phyloP scores from a whole-genome alignment of 2,329 filamentous ascomycete genomes.

The Beauveria rudraprayagi region DNA sequence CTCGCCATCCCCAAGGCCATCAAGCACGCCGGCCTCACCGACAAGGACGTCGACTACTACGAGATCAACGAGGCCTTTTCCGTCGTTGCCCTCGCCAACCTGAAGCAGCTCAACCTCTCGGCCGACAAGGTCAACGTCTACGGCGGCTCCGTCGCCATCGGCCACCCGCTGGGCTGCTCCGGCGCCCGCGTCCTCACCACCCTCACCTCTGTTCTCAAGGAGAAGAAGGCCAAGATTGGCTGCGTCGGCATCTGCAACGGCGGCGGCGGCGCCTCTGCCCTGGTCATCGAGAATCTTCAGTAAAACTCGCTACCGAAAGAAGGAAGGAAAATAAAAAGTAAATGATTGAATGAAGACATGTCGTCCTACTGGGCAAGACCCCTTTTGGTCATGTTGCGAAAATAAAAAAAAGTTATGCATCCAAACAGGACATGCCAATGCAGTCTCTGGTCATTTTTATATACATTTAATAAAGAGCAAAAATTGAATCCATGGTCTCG shows the following conservation, averaged over 20 bases:
- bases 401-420: neutral
- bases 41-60: slow-evolving; percentile 78
- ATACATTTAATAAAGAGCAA: slow-evolving; percentile 7
- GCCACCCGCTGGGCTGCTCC: slow-evolving; percentile 88
- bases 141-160: slow-evolving; percentile 90
- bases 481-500: neutral
- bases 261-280: slow-evolving; percentile 86
- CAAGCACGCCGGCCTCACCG: slow-evolving; percentile 79
- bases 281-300: slow-evolving; percentile 75
- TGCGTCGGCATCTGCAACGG: slow-evolving; percentile 96
- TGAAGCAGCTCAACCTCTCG: slow-evolving; percentile 76
- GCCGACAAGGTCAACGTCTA: slow-evolving; percentile 90
- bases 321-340: neutral
- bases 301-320: slow-evolving; percentile 25
- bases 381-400: neutral
- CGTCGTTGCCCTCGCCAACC: slow-evolving; percentile 90
- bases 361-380: neutral
- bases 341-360: neutral
- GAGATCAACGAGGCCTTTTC: slow-evolving; percentile 99
- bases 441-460: slow-evolving; percentile 2
- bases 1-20: slow-evolving; percentile 96
- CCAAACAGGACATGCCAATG: neutral
- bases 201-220: slow-evolving; percentile 75
- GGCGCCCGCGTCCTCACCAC: slow-evolving; percentile 92
- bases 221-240: slow-evolving; percentile 90